A percentile compares a stretch with the other conserved stretches of the same genome.
Evolutionary conservation across 495 filamentous ascomycete genomes (phyloP).

Genomic region (Aspergillus heteromorphus): DNA sequence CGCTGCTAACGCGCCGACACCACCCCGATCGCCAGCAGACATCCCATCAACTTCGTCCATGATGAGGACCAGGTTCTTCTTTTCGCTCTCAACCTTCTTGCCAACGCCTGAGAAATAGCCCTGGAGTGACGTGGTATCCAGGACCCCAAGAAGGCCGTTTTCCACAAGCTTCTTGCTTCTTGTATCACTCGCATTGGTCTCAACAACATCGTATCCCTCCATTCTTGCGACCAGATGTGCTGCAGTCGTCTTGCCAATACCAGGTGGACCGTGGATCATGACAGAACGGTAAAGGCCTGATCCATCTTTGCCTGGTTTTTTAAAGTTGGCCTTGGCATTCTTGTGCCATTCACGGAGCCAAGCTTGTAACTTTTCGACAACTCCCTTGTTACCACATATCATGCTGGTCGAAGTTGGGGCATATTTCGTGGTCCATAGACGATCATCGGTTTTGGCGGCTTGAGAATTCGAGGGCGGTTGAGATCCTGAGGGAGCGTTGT

Average conservation of each 20-base stretch:
- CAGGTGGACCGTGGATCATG: conserved; percentile 91
- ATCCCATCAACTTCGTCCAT: conserved; percentile 99
- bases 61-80: conserved; percentile 89
- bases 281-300: conserved; percentile 72
- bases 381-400: conserved; percentile 91
- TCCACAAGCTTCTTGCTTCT: conserved; percentile 97
- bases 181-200: conserved; percentile 96
- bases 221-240: conserved; percentile 90
- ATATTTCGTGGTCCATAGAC: conserved; percentile 95
- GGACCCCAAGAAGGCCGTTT: conserved; percentile 72
- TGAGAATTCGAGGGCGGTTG: conserved; percentile 11
- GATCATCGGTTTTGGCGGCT: conserved; percentile 45
- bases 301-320: conserved; percentile 74
- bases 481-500: conserved; percentile 11
- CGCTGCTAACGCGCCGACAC: conserved; percentile 88
- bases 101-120: conserved; percentile 88
- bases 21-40: conserved; percentile 94
- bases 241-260: conserved; percentile 96
- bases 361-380: conserved; percentile 79
- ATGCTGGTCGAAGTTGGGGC: conserved; percentile 76
- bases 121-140: conserved; percentile 87
- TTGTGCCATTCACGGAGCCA: conserved; percentile 84
- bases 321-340: conserved; percentile 67
- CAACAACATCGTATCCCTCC: conserved; percentile 87
- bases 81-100: conserved; percentile 69